Evolutionary conservation across 2,329 filamentous ascomycete species (phyloP).

Genomic region (Penicillium italicum): DNA sequence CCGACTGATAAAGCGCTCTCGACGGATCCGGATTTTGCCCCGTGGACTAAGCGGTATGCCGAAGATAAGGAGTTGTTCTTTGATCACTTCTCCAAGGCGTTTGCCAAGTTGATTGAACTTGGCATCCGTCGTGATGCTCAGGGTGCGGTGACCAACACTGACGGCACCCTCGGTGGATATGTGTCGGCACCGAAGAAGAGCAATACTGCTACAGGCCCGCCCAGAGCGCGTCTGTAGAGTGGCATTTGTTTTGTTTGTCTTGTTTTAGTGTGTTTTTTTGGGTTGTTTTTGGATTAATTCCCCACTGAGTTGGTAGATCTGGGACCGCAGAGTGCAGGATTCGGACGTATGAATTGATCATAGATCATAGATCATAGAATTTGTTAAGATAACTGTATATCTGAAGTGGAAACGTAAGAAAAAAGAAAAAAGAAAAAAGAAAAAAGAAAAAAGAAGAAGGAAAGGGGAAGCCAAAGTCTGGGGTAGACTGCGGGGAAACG

Average conservation of each 20-base stretch:
- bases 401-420: too few relatives aligned
- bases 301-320: slow-evolving; percentile 18
- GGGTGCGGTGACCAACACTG: slow-evolving; percentile 54
- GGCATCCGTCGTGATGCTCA: slow-evolving; percentile 55
- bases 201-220: slow-evolving; percentile 29
- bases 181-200: slow-evolving; percentile 57
- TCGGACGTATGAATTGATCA: slow-evolving; percentile 22
- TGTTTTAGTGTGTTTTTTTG: slow-evolving; percentile 4
- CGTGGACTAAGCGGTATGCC: slow-evolving; percentile 59
- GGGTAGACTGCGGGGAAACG: slow-evolving; percentile 15
- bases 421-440: too few relatives aligned
- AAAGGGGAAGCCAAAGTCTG: slow-evolving; percentile 6
- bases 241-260: background rate
- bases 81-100: slow-evolving; percentile 56
- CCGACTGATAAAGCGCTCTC: slow-evolving; percentile 61
- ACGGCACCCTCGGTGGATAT: slow-evolving; percentile 58
- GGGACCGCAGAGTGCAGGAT: slow-evolving; percentile 1
- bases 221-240: slow-evolving; percentile 29
- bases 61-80: slow-evolving; percentile 62
- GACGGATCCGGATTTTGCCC: slow-evolving; percentile 51
- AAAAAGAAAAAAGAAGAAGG: too few relatives aligned
- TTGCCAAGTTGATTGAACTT: slow-evolving; percentile 59
- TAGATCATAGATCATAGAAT: slow-evolving; percentile 23
- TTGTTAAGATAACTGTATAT: slow-evolving; percentile 5
- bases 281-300: slow-evolving; percentile 13